Base-by-base conservation (phyloP, 352 stramenopile genomes). In the Globisporangium takayamanum region DNA sequence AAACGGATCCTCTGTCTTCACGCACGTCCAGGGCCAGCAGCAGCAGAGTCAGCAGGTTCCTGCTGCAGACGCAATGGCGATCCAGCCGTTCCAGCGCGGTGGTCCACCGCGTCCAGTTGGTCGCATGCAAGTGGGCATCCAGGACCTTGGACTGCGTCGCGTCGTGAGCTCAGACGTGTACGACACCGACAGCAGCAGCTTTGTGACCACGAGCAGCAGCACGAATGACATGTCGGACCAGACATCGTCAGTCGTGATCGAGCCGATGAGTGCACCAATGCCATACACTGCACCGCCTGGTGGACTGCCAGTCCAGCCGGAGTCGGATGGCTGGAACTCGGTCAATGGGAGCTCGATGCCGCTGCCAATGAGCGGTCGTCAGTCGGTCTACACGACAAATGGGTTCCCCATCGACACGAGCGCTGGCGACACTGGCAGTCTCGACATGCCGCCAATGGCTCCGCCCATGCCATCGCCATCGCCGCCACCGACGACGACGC, bases 161-260 rank as follows among this genome's bases (percentile, higher is more conserved):
- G 36, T 59, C 18, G 58, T 59, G 28, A 64, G 51, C 44, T 59
- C 51, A n/a, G 56, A 52, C 18, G 58, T 45, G 8, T 64, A 64
- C 45, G 51, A 64, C 30, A 55, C 51, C 0, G 48, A 44, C 25
- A 56, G 45, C 25, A 62, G 25, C 25, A 60, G 46, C 36, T 55
- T 48, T 16, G 28, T 16, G 7, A 11, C 48, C 26, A n/a, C 28
- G 10, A 14, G 30, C 6, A 42, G 18, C 33, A 20, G 0, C 22
- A 15, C n/a, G 5, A 30, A 15, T 28, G 25, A 14, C 1, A 30
- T 41, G 48, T 44, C 11, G 14, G 41, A 20, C 11, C 26, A 46
- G 53, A 44, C 41, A 6, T 14, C 46, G 3, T 14, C 48, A 36
- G 18, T 30, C 14, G 41, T 37, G 37, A 15, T 44, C 0, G 48